Conservation (phyloP, 2,329 filamentous ascomycete genomes). For the Macroventuria anomochaeta region DNA sequence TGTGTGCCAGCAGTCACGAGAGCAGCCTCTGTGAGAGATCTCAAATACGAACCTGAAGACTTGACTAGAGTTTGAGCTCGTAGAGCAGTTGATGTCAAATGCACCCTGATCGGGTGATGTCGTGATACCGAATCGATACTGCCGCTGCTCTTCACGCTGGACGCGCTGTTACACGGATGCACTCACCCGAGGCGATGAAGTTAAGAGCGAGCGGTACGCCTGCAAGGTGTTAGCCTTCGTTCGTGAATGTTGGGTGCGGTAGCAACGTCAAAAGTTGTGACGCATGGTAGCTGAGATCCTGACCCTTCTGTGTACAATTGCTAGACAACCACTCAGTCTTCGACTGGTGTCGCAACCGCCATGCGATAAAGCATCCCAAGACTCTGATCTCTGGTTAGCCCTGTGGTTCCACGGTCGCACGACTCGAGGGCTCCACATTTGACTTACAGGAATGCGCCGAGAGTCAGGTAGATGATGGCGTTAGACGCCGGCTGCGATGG, state of each 20-base stretch:
- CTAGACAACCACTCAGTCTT: slow-evolving; percentile 75
- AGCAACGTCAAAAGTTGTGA: slow-evolving; percentile 9
- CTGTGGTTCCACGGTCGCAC: slow-evolving; percentile 8
- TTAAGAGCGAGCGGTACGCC: slow-evolving; percentile 83
- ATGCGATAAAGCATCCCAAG: slow-evolving; percentile 66
- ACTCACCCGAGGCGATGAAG: slow-evolving; percentile 93
- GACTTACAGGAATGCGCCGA: slow-evolving; percentile 75
- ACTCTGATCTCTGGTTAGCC: slow-evolving; percentile 56
- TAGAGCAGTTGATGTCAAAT: slow-evolving; percentile 9
- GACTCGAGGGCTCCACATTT: slow-evolving; percentile 4
- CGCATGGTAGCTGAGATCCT: slow-evolving; percentile 26
- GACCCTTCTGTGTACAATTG: slow-evolving; percentile 84
- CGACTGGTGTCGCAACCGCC: slow-evolving; percentile 65
- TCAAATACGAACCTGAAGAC: slow-evolving; percentile 50
- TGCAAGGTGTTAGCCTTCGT: slow-evolving; percentile 50
- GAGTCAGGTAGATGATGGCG: slow-evolving; percentile 82
- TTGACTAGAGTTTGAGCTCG: slow-evolving; percentile 24
- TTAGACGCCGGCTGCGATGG: slow-evolving; percentile 80
- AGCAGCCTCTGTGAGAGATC: slow-evolving; percentile 44
- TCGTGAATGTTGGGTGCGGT: not conserved
- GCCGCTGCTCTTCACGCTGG: slow-evolving; percentile 62
- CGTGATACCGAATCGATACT: slow-evolving; percentile 60
- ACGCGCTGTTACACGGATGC: slow-evolving; percentile 47
- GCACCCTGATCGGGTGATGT: slow-evolving; percentile 18
- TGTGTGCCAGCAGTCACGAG: slow-evolving; percentile 9